These are phyloP conservation scores for Chlorencoelia australis DNA, from an alignment of 2,329 filamentous ascomycete genomes.

Conservation along the genomic window DNA sequence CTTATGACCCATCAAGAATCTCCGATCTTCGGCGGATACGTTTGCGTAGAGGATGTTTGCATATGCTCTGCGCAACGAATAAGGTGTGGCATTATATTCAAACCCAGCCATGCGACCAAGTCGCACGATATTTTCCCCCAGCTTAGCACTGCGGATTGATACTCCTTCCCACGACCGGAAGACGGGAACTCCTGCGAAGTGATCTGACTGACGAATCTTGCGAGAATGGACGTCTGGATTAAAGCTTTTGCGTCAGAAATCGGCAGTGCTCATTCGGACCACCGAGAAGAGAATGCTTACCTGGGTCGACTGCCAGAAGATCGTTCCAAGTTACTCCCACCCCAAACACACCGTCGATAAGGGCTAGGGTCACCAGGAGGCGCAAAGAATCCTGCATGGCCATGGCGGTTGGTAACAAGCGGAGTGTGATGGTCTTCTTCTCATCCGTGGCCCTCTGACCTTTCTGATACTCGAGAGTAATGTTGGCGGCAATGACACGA, in stretches of 20 bases:
- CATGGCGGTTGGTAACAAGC: slow-evolving; percentile 1
- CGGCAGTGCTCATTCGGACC: neutral
- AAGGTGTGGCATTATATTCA: slow-evolving; percentile 5
- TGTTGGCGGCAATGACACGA: slow-evolving; percentile 2
- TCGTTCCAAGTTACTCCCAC: neutral
- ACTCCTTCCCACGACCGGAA: neutral
- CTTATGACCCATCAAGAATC: slow-evolving; percentile 7
- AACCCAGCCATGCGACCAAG: slow-evolving; percentile 3
- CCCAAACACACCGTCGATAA: slow-evolving; percentile 6
- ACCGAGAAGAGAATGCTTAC: slow-evolving; percentile 1
- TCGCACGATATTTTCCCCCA: slow-evolving; percentile 1
- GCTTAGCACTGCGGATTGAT: slow-evolving; percentile 4
- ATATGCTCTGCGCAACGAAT: slow-evolving; percentile 3
- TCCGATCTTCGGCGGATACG: slow-evolving; percentile 5
- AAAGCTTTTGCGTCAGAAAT: slow-evolving; percentile 1
- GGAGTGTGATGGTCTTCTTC: slow-evolving; percentile 4
- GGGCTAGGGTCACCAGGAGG: slow-evolving; percentile 3
- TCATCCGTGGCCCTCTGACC: slow-evolving; percentile 1
- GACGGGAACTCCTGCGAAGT: slow-evolving; percentile 2
- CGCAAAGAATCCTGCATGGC: slow-evolving; percentile 6
- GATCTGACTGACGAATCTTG: slow-evolving; percentile 2
- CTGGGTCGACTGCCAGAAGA: slow-evolving; percentile 3
- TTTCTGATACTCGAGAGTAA: slow-evolving; percentile 4
- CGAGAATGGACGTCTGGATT: slow-evolving; percentile 1
- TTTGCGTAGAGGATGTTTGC: slow-evolving; percentile 5